Base-by-base conservation (phyloP, 2,329 filamentous ascomycete species). In the Phialophora chinensis region DNA sequence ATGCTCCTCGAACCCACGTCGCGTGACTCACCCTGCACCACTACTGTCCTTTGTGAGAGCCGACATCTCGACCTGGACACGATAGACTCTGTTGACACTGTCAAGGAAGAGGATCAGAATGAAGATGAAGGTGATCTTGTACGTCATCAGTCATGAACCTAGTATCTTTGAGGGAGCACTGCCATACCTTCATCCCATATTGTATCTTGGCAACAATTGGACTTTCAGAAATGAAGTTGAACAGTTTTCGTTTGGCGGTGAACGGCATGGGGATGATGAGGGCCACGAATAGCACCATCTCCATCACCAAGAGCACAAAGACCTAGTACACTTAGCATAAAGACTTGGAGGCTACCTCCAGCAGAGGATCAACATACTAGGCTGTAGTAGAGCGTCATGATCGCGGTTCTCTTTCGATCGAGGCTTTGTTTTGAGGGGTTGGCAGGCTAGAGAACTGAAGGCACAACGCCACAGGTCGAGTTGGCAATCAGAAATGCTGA, bases 101-200 rank as follows among this genome's bases (percentile, higher is more conserved):
- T 99, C 95, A 75, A 98, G 87, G 82, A 99, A 99, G 72, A 99
- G 90, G 71, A 99, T 97, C 66, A 98, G 85, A 76, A 99, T 98
- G 83, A 99, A 99, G 77, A 99, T 94, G 78, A 99, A 99, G 1
- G 93, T 97, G 65, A 99, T 99, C 87, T 61, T 90, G 69, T 25
- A 50, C 31, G 14, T 11, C 62, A 44, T 74, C 44, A 75, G 72
- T 53, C 23, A 20, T 49, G 1, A 63, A 4, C 12, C 50, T 50
- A 44, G 20, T 27, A 33, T 56, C 7, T n/a, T 6, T 35, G 17
- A 44, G 38, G 17, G 11, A 3, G 4, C 7, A 11, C 2, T 52
- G 53, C 58, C 77, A 31, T 79, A 88, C 88, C 87, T 97, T 98
- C 83, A 99, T 86, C 75, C 93, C 94, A 84, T 99, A 97, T 84